These are phyloP conservation scores for Thamnidium elegans DNA, from an alignment of 192 early-diverging fungal genomes.

Conservation along the genomic window DNA sequence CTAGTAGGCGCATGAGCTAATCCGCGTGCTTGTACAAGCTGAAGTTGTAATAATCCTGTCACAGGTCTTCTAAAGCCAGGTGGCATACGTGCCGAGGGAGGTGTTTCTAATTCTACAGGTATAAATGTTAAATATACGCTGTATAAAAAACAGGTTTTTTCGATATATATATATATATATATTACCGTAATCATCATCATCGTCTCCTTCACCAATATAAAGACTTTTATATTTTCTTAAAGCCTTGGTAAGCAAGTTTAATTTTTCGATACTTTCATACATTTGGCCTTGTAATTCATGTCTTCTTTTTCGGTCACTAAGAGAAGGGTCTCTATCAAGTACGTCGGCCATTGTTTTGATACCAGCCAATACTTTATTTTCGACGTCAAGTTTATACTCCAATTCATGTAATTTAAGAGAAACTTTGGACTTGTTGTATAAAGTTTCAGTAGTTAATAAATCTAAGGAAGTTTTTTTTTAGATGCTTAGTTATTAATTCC, in stretches of 20 bases:
- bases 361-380: slow-evolving; percentile 87
- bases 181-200: slow-evolving; percentile 65
- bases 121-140: not conserved
- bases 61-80: slow-evolving; percentile 68
- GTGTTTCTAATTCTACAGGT: slow-evolving; percentile 38
- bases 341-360: slow-evolving; percentile 65
- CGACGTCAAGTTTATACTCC: slow-evolving; percentile 88
- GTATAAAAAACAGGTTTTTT: not conserved
- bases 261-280: slow-evolving; percentile 74
- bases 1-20: slow-evolving; percentile 57
- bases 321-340: slow-evolving; percentile 48
- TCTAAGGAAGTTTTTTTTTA: slow-evolving; percentile 44
- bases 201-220: slow-evolving; percentile 73
- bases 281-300: slow-evolving; percentile 53
- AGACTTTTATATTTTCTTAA: slow-evolving; percentile 85
- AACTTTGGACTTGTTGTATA: slow-evolving; percentile 67
- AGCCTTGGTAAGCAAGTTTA: slow-evolving; percentile 66
- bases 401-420: slow-evolving; percentile 84
- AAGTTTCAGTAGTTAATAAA: slow-evolving; percentile 65
- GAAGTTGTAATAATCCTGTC: slow-evolving; percentile 68
- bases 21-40: slow-evolving; percentile 58
- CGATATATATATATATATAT: not conserved
- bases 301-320: slow-evolving; percentile 52
- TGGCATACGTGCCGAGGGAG: slow-evolving; percentile 44
- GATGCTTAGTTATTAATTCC: no score